A percentile compares a stretch with the other conserved stretches of the same genome.
phyloP scores from a whole-genome alignment of 1,139 yeast species.

The Groenewaldozyma auringiensis region DNA sequence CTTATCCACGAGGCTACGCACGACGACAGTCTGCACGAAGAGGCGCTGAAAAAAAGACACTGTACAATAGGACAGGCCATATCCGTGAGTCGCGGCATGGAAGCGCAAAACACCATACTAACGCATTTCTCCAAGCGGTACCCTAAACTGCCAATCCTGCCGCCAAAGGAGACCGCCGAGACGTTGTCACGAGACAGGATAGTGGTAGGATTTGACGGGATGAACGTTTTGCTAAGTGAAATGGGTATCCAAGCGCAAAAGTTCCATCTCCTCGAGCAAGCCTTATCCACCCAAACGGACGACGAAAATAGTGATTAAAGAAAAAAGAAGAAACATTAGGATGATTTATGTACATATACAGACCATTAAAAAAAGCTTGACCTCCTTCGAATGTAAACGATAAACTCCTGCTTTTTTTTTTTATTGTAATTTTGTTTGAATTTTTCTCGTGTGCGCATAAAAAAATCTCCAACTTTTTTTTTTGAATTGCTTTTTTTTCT shows the following conservation, averaged over 20 bases:
- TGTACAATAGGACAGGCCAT: conserved; percentile 90
- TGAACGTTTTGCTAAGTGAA: conserved; percentile 41
- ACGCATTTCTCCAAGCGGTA: conserved; percentile 94
- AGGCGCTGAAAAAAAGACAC: conserved; percentile 77
- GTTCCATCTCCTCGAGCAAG: conserved; percentile 25
- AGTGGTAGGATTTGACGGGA: conserved; percentile 56
- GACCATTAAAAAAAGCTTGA: too few relatives aligned
- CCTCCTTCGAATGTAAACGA: too few relatives aligned
- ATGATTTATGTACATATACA: too few relatives aligned
- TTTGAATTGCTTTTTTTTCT: too few relatives aligned
- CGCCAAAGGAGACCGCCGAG: conserved; percentile 10
- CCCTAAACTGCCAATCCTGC: conserved; percentile 51
- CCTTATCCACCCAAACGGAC: conserved; percentile 12
- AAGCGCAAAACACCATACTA: conserved; percentile 59
- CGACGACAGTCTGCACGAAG: conserved; percentile 70
- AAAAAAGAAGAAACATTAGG: too few relatives aligned
- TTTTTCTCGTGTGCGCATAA: too few relatives aligned
- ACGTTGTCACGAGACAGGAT: conserved; percentile 17
- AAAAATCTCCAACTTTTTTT: too few relatives aligned
- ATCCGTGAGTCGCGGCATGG: conserved; percentile 60
- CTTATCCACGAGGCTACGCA: conserved; percentile 90
- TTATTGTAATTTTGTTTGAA: too few relatives aligned
- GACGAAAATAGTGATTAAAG: too few relatives aligned
- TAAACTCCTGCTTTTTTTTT: too few relatives aligned
- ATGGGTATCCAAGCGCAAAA: conserved; percentile 31